Evolutionary conservation across 805 yeast genomes (phyloP).

Genomic region (Hanseniaspora vineae): DNA sequence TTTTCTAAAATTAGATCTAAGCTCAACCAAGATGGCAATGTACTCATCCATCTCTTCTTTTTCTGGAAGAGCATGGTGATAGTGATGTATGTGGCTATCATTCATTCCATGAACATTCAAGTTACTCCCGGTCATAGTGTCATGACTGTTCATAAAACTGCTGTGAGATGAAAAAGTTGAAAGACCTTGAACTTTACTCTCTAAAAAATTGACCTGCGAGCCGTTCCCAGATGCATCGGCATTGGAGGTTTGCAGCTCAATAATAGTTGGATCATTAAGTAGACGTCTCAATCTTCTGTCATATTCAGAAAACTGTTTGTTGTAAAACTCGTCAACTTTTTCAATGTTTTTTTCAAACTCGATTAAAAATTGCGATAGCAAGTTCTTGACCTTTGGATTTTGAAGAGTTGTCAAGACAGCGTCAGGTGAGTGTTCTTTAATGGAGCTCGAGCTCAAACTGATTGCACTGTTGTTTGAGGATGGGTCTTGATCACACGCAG

Average conservation of each 20-base stretch:
- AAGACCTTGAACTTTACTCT: not conserved
- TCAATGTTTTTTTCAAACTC: slow-evolving; percentile 72
- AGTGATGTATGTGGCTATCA: not conserved
- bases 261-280: slow-evolving; percentile 10
- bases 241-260: not conserved
- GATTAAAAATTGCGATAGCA: slow-evolving; percentile 56
- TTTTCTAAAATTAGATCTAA: slow-evolving; percentile 64
- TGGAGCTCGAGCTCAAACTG: too few species aligned
- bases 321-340: slow-evolving; percentile 67
- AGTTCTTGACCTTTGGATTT: slow-evolving; percentile 31
- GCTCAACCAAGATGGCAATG: slow-evolving; percentile 55
- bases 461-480: too few species aligned
- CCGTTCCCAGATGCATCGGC: slow-evolving; percentile 3
- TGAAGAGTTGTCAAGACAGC: slow-evolving; percentile 23
- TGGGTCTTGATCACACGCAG: too few species aligned
- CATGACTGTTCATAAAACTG: not conserved
- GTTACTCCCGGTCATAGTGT: not conserved
- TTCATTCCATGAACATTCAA: not conserved
- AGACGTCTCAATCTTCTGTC: slow-evolving; percentile 49
- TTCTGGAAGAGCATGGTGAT: slow-evolving; percentile 5
- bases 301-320: slow-evolving; percentile 61
- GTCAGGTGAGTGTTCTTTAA: not conserved
- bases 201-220: too few species aligned
- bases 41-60: slow-evolving; percentile 46
- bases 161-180: not conserved